These are phyloP conservation scores for Aspergillus steynii DNA, from an alignment of 495 filamentous ascomycete genomes.

Conservation along the genomic window DNA sequence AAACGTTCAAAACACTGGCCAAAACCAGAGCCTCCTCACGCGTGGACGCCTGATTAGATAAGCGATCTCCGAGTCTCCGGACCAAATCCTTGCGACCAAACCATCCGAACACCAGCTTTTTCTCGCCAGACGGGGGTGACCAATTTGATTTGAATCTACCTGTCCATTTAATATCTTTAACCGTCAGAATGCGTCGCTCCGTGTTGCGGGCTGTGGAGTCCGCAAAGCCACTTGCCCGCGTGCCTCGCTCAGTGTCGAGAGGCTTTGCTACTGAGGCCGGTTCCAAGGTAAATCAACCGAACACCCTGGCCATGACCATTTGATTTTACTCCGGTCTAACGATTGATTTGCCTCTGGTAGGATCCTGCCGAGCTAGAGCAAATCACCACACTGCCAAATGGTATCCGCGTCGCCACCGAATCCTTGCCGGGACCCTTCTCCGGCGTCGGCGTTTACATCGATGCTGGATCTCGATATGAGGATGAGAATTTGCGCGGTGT, in stretches of 20 bases:
- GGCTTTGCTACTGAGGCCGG: constrained; percentile 42
- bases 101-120: constrained; percentile 18
- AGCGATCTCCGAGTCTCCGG: constrained; percentile 17
- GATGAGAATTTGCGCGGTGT: constrained; percentile 81
- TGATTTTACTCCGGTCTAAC: constrained; percentile 13
- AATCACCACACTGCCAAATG: constrained; percentile 89
- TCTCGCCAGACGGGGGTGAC: constrained; percentile 8
- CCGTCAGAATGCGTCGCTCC: constrained; percentile 44
- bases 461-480: constrained; percentile 95
- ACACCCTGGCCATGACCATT: background rate
- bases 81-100: constrained; percentile 24
- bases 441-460: constrained; percentile 93
- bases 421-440: constrained; percentile 94
- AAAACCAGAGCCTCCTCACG: background rate
- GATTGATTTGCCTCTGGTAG: constrained; percentile 40
- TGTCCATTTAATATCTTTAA: background rate
- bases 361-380: constrained; percentile 86
- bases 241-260: constrained; percentile 43
- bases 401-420: constrained; percentile 91
- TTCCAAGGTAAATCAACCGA: constrained; percentile 35
- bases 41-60: constrained; percentile 26
- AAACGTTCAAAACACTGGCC: background rate
- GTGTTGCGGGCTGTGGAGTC: constrained; percentile 47
- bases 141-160: constrained; percentile 8
- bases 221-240: constrained; percentile 40